Evolutionary conservation across 768 basidiomycete species (phyloP), one percentile per base, ranked within the genome.

Genomic region (Panaeolus cyanescens): DNA sequence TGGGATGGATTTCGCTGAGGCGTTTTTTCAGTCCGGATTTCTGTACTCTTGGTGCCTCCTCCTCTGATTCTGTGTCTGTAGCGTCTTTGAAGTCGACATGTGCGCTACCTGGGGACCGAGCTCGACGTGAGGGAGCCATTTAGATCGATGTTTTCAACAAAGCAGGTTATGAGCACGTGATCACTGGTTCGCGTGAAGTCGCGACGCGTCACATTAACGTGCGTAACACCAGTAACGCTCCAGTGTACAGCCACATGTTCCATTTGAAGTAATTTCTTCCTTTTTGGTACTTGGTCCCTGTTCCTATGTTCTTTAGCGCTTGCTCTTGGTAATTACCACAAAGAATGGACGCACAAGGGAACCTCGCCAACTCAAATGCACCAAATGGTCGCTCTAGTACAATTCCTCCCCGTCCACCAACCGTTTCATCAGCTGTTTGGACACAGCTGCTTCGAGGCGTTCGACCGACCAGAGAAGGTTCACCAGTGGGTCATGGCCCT

Each of bases 1-100:
- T 77, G 50, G 74, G 73, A 66, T 83, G 76, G 32, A 73, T 77
- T 62, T 91, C 90, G 74, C 88, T 88, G 59, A 87, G 75, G 36
- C 88, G 85, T 66, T 87, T 88, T 69, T 79, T 85, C 56, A 81
- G 74, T 54, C 70, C 69, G 39, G 74, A 76, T 63, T 75, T 81
- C 20, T 67, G 73, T 0, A 72, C 74, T 56, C 71, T 74, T n/a
- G 79, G 78, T 2, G 78, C 79, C 53, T 77, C 76, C 19, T 69
- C 73, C 28, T 79, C 81, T 1, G 69, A 71, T 5, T 80, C 79
- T 5, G 70, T 61, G 59, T 81, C 80, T 17, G 75, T 72, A 31
- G 79, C 77, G 58, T 72, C 75, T 28, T 65, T 75, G 56, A 78
- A 74, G 40, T 74, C 68, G 19, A 75, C 65, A 54, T 78, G 76